Evolutionary conservation across 805 yeast genomes (phyloP), one percentile per base, ranked within the genome.

Genomic region (Naumovozyma baii): DNA sequence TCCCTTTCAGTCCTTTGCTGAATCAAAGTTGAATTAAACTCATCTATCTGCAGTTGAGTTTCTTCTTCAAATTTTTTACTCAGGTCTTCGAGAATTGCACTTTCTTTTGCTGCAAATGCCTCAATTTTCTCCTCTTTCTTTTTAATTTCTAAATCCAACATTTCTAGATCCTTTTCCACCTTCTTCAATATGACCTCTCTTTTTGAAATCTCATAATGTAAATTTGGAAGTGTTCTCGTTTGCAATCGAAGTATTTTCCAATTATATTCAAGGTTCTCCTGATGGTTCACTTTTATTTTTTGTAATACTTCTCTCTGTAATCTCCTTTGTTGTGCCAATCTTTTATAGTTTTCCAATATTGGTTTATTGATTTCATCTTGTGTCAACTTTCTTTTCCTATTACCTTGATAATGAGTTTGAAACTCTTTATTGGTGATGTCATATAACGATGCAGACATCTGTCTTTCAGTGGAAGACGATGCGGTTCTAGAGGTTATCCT

Each of bases 191-290:
- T 39, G 2, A 47, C 45, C 8, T 44, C 41, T 30, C 50, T 50
- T 31, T 55, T 58, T n/a, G 49, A 47, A 3, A 54, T 47, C 14
- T 52, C 50, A 38, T 57, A 57, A 14, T 51, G 47, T 13, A 55
- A 35, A 26, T 51, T 56, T 12, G 63, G 62, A 13, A 59, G 38
- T 14, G 42, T 40, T 34, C 48, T 44, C 22, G 39, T 39, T 18
- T 43, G 39, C 16, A 33, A 33, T 20, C 32, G 43, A 3, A 29
- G 32, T 18, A 43, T 38, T 5, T 39, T 35, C 22, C 43, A 37
- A 33, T 46, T 38, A 3, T 29, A 20, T 5, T 38, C 29, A 3
- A 22, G 7, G 5, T 33, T 39, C 13, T 30, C 30, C 25, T 40
- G 15, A n/a, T 39, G 37, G 3, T 38, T 16, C n/a, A 35, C 35